Evolutionary conservation across 805 yeast species (phyloP), one percentile per base, ranked within the genome.

Genomic region (Helenozyma rhizophorensis): DNA sequence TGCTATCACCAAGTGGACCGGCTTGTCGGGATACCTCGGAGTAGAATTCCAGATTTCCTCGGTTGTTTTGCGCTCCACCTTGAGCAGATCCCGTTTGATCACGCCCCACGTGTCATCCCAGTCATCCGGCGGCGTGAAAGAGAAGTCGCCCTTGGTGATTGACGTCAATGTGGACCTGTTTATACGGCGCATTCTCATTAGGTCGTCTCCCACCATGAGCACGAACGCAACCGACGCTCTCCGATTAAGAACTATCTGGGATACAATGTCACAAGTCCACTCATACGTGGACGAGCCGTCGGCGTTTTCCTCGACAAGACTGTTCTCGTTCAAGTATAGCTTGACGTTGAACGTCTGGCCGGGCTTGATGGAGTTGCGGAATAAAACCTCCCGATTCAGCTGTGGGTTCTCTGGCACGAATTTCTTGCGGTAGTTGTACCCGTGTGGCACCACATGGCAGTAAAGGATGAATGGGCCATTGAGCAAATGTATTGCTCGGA

Each of bases 291-390:
- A n/a, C 14, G 39, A 27, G 11, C 49, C 49, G 33, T 46, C 49
- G n/a, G 19, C 9, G 19, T 45, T 36, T 2, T 29, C 30, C 13
- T 30, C 40, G 14, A 44, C 37, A 9, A 40, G 38, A 9, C 77
- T 69, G 40, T 71, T 68, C 3, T 57, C 55, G 50, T 74, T 78
- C 44, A 83, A 51, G 12, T 56, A 45, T 16, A 85, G 59, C 36
- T 62, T 63, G 2, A 78, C 79, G 36, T 74, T 71, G 53, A 82
- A 83, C 6, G 77, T 65, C 46, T 79, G 83, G 15, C 83, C 85
- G 0, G 95, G 93, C 42, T 78, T 80, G 14, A 86, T 56, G 25
- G 61, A 56, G 39, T 65, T 64, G 17, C 54, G 51, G 45, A 62
- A 67, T 23, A 49, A 50, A 6, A 66, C 58, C 40, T 65, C 70